Conservation (phyloP, 805 yeast species). For the Saccharomycopsis sp. region DNA sequence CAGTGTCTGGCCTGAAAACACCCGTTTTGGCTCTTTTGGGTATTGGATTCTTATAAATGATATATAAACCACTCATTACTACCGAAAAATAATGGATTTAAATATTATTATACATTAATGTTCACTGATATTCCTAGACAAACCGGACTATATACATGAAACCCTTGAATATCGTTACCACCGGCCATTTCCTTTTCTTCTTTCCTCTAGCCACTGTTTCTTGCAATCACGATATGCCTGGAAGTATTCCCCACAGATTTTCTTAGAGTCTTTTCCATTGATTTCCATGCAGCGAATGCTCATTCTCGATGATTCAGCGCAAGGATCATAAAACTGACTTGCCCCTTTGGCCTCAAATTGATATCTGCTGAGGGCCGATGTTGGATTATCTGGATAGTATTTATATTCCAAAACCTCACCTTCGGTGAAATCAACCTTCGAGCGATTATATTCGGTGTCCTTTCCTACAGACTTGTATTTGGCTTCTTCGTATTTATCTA, state of each 20-base stretch:
- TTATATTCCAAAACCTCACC: constrained; percentile 40
- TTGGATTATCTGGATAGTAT: constrained; percentile 86
- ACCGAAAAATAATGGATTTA: too few species aligned
- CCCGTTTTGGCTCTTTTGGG: not conserved
- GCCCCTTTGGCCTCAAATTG: constrained; percentile 70
- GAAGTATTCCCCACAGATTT: constrained; percentile 70
- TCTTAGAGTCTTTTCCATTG: constrained; percentile 59
- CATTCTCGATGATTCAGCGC: constrained; percentile 84
- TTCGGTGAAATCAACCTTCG: constrained; percentile 15
- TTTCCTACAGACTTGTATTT: not conserved
- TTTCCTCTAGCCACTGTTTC: constrained; percentile 54
- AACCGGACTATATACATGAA: not conserved
- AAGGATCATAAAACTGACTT: constrained; percentile 86
- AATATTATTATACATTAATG: too few species aligned
- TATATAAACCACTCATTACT: not conserved
- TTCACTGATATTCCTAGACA: too few species aligned
- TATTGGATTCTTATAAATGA: not conserved
- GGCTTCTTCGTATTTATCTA: not conserved
- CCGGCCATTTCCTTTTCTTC: constrained; percentile 23
- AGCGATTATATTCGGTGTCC: constrained; percentile 6
- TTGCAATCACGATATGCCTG: constrained; percentile 92
- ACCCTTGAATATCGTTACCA: not conserved
- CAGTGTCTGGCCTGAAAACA: not conserved
- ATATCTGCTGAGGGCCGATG: constrained; percentile 58
- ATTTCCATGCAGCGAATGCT: constrained; percentile 77